Conservation (phyloP, 768 basidiomycete species). For the Lepiota brunneoincarnata region DNA sequence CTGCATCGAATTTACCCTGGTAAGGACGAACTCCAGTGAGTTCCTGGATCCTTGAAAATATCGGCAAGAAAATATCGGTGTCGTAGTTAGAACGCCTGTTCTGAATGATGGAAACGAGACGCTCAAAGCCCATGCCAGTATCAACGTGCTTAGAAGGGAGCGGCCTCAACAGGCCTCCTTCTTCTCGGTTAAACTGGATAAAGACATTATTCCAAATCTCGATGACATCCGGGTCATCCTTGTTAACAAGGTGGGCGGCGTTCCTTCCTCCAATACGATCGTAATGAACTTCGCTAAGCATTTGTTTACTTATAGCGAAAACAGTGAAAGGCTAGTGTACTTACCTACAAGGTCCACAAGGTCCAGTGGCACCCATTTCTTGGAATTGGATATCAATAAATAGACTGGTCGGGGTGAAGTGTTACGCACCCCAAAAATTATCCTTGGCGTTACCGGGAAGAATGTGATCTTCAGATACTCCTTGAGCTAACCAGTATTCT, state of each 20-base stretch:
- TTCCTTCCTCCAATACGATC: conserved; percentile 98
- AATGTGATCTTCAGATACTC: conserved; percentile 86
- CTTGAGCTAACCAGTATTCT: conserved; percentile 84
- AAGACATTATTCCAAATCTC: conserved; percentile 99
- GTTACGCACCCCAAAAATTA: conserved; percentile 92
- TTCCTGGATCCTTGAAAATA: conserved; percentile 84
- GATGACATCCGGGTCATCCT: conserved; percentile 94
- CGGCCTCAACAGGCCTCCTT: conserved; percentile 72
- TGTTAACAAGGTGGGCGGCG: conserved; percentile 89
- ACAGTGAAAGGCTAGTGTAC: conserved; percentile 15
- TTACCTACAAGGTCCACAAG: conserved; percentile 94
- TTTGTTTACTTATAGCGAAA: not conserved
- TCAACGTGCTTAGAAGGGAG: conserved; percentile 96
- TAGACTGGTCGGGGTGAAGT: not conserved
- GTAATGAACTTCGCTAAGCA: conserved; percentile 85
- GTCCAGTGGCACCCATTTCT: conserved; percentile 99
- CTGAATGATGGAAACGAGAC: conserved; percentile 91
- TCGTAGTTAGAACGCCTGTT: conserved; percentile 95
- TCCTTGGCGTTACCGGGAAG: conserved; percentile 94
- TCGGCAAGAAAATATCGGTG: conserved; percentile 90
- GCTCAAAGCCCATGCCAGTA: conserved; percentile 99
- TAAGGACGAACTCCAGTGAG: conserved; percentile 88
- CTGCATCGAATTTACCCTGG: conserved; percentile 87
- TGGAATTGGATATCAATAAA: conserved; percentile 11
- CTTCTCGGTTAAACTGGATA: conserved; percentile 97